phyloP scores from a whole-genome alignment of 2,329 filamentous ascomycete genomes.

The Fusarium drepaniforme region DNA sequence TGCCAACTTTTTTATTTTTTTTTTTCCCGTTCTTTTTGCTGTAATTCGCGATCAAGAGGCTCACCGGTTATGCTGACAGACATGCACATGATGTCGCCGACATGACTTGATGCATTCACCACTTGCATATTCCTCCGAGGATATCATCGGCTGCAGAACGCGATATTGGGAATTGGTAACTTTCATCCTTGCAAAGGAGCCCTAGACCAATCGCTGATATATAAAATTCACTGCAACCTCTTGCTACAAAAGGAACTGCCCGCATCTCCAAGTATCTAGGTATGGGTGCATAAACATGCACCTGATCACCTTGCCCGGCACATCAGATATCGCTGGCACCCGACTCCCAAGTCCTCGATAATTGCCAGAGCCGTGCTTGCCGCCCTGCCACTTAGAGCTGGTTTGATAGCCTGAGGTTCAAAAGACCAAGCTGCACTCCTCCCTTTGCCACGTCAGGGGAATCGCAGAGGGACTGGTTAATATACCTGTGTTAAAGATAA shows the following conservation, averaged over 20 bases:
- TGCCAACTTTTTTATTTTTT: constrained; percentile 4
- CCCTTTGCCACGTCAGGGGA: neutral
- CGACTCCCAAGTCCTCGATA: neutral
- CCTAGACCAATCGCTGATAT: neutral
- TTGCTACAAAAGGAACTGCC: neutral
- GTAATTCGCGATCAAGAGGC: constrained; percentile 14
- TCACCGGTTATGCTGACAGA: constrained; percentile 25
- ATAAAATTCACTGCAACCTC: neutral
- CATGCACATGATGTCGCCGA: constrained; percentile 23
- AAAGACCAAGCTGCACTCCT: neutral
- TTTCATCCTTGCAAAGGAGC: neutral
- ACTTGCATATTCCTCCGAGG: constrained; percentile 11
- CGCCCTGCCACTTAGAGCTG: neutral
- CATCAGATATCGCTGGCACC: neutral
- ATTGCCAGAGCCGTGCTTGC: neutral
- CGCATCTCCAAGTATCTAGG: neutral
- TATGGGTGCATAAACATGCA: neutral
- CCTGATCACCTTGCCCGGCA: neutral
- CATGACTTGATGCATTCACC: constrained; percentile 3
- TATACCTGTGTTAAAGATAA: neutral
- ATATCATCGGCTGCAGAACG: constrained; percentile 23
- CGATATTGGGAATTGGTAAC: neutral
- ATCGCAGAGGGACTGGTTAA: neutral
- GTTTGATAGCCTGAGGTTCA: neutral
- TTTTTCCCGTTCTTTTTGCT: neutral